phyloP scores from a whole-genome alignment of 2,329 filamentous ascomycete genomes.

The Phaeoacremonium minimum region DNA sequence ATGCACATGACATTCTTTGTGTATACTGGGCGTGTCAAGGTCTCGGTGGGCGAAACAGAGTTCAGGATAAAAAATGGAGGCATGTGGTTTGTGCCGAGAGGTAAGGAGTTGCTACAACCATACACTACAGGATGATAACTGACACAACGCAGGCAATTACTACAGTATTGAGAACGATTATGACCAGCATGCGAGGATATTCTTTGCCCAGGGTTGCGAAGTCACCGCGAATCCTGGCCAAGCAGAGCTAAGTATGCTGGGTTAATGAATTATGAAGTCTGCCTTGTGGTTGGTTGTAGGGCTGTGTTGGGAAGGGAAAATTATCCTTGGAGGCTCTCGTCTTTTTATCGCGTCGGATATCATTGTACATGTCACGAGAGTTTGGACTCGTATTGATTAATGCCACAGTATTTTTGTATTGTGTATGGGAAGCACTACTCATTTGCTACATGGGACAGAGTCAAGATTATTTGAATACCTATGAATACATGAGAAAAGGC shows the following conservation, averaged over 20 bases:
- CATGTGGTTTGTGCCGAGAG: conserved; percentile 91
- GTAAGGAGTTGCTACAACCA: conserved; percentile 48
- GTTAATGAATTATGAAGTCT: neutral
- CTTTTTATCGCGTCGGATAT: too few relatives aligned
- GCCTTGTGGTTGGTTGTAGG: neutral
- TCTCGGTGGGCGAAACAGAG: conserved; percentile 68
- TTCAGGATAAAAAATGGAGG: conserved; percentile 87
- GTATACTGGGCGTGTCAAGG: conserved; percentile 74
- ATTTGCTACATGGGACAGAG: too few relatives aligned
- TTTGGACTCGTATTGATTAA: too few relatives aligned
- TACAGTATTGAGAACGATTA: conserved; percentile 87
- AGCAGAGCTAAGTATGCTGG: conserved; percentile 14
- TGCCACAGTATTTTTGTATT: too few relatives aligned
- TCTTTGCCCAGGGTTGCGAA: conserved; percentile 88
- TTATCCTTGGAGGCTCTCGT: too few relatives aligned
- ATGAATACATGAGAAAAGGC: too few relatives aligned
- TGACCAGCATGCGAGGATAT: conserved; percentile 68
- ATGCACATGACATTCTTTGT: conserved; percentile 99
- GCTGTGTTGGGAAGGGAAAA: neutral
- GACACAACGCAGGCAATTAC: conserved; percentile 66
- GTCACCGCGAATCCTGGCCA: conserved; percentile 22
- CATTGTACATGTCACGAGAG: too few relatives aligned
- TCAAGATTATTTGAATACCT: too few relatives aligned
- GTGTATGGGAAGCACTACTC: too few relatives aligned
- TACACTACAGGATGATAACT: neutral